A percentile compares a stretch with the other conserved stretches of the same genome.
Conservation (phyloP, 495 filamentous ascomycete genomes). For the Penicillium bovifimosum region DNA sequence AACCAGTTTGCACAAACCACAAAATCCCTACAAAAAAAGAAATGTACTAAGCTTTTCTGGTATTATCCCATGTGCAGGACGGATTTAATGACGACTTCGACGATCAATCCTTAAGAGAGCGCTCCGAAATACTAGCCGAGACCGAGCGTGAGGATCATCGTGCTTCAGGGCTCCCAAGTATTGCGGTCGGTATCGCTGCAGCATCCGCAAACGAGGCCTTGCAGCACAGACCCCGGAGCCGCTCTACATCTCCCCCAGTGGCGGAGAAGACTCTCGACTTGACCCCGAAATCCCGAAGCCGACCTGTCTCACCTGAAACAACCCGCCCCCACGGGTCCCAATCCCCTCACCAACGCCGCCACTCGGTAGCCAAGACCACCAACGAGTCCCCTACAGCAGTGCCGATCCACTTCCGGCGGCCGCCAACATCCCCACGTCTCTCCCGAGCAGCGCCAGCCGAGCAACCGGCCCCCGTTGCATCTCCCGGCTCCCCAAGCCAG, state of each 20-base stretch:
- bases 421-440: slow-evolving; percentile 37
- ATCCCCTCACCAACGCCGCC: slow-evolving; percentile 20
- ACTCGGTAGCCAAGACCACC: slow-evolving; percentile 27
- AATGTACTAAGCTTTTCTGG: slow-evolving; percentile 37
- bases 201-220: slow-evolving; percentile 18
- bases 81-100: slow-evolving; percentile 32
- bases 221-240: slow-evolving; percentile 32
- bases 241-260: slow-evolving; percentile 31
- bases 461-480: slow-evolving; percentile 17
- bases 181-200: slow-evolving; percentile 12
- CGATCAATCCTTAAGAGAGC: slow-evolving; percentile 41
- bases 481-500: slow-evolving; percentile 30
- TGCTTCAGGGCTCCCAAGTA: slow-evolving; percentile 36
- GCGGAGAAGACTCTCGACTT: slow-evolving; percentile 31
- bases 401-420: slow-evolving; percentile 45
- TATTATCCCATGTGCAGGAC: slow-evolving; percentile 38
- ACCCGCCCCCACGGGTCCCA: slow-evolving; percentile 11
- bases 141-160: slow-evolving; percentile 27
- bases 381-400: slow-evolving; percentile 46
- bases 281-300: slow-evolving; percentile 32
- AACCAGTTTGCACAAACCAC: slow-evolving; percentile 15
- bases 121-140: slow-evolving; percentile 43
- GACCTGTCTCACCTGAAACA: slow-evolving; percentile 33
- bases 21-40: slow-evolving; percentile 20
- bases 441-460: slow-evolving; percentile 31